A percentile compares a stretch with the other conserved stretches of the same genome.
Conservation (phyloP, 371 early-diverging fungal genomes). For the Mycotypha africana region DNA sequence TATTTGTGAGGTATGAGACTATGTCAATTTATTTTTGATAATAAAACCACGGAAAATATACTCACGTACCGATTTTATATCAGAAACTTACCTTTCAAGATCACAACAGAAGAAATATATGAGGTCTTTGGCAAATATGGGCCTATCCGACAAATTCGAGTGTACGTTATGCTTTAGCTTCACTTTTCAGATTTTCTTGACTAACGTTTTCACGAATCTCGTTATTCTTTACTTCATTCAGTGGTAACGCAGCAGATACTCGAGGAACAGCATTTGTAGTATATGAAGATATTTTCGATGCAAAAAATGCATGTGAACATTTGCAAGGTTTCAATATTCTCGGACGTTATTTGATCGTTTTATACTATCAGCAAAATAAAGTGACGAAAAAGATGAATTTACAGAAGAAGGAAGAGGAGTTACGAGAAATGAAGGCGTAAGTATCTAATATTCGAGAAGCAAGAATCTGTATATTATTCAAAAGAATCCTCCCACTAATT, state of each 20-base stretch:
- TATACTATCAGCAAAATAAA: constrained; percentile 86
- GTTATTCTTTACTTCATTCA: constrained; percentile 5
- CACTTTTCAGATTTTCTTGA: too few species aligned
- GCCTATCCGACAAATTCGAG: constrained; percentile 90
- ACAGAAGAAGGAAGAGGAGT: constrained; percentile 81
- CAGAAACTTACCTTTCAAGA: constrained; percentile 92
- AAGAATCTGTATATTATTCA: too few species aligned
- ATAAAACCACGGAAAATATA: too few species aligned
- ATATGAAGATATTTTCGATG: constrained; percentile 97
- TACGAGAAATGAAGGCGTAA: constrained; percentile 76
- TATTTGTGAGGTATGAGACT: constrained; percentile 80
- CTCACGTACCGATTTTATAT: too few species aligned
- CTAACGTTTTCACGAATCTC: too few species aligned
- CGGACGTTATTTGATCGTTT: constrained; percentile 91
- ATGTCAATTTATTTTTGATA: too few species aligned
- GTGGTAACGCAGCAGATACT: constrained; percentile 84
- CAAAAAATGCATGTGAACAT: constrained; percentile 95
- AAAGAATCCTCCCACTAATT: too few species aligned
- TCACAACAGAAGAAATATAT: constrained; percentile 92
- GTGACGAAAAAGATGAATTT: constrained; percentile 78
- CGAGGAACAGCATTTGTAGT: constrained; percentile 94
- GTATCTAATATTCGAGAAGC: too few species aligned
- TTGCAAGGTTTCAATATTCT: constrained; percentile 93
- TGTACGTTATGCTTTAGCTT: too few species aligned
- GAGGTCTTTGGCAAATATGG: constrained; percentile 98